A percentile compares a stretch with the other conserved stretches of the same genome.
phyloP scores from a whole-genome alignment of 1,139 yeast genomes.

The Kluyveromyces sp. region DNA sequence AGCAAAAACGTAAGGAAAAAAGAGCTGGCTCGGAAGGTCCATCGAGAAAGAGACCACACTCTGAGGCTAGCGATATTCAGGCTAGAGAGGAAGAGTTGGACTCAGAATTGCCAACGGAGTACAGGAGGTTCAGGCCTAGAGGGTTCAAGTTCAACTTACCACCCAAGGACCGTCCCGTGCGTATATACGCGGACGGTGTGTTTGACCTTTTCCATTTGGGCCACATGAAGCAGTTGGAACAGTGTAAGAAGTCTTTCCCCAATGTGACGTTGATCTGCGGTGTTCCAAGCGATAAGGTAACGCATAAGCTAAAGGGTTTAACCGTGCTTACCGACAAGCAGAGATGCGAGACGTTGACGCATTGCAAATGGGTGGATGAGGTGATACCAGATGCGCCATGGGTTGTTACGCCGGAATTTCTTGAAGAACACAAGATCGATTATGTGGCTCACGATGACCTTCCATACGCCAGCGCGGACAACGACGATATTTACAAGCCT shows the following conservation, averaged over 20 bases:
- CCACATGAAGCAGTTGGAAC: slow-evolving; percentile 95
- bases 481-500: slow-evolving; percentile 88
- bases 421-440: slow-evolving; percentile 73
- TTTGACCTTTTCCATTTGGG: slow-evolving; percentile 95
- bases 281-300: slow-evolving; percentile 79
- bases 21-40: slow-evolving; percentile 6
- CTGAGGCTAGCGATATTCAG: slow-evolving; percentile 37
- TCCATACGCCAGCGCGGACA: slow-evolving; percentile 82
- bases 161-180: slow-evolving; percentile 75
- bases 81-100: slow-evolving; percentile 49
- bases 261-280: slow-evolving; percentile 85
- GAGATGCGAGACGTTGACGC: slow-evolving; percentile 78
- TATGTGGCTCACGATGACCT: slow-evolving; percentile 97
- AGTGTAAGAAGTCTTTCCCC: slow-evolving; percentile 87
- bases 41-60: slow-evolving; percentile 7
- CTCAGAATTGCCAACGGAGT: slow-evolving; percentile 52
- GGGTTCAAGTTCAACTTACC: slow-evolving; percentile 74
- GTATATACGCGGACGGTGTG: slow-evolving; percentile 96
- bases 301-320: slow-evolving; percentile 87
- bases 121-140: slow-evolving; percentile 59
- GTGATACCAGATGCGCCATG: slow-evolving; percentile 93
- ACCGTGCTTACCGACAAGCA: slow-evolving; percentile 86
- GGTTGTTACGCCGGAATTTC: slow-evolving; percentile 81
- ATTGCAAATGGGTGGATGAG: slow-evolving; percentile 96
- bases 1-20: slow-evolving; percentile 10